A percentile compares a stretch with the other conserved stretches of the same genome.
phyloP scores from a whole-genome alignment of 495 filamentous ascomycete genomes.

The Penicillium crystallinum region DNA sequence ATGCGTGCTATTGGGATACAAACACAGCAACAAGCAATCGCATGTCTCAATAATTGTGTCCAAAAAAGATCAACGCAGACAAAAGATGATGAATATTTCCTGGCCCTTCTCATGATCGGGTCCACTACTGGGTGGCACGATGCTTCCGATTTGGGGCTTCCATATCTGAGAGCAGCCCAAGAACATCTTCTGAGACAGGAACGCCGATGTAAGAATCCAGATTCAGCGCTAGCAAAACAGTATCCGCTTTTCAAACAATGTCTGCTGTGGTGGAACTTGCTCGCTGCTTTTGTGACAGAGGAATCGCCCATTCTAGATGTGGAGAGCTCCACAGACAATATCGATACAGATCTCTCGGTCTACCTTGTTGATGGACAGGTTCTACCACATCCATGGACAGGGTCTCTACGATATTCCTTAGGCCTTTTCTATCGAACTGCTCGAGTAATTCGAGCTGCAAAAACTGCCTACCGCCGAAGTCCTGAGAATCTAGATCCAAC shows the following conservation, averaged over 20 bases:
- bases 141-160: conserved; percentile 17
- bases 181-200: conserved; percentile 18
- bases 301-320: conserved; percentile 18
- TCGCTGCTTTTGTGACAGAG: conserved; percentile 23
- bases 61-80: conserved; percentile 12
- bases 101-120: conserved; percentile 23
- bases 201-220: conserved; percentile 11
- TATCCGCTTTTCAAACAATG: conserved; percentile 24
- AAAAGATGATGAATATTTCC: conserved; percentile 23
- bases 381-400: conserved; percentile 24
- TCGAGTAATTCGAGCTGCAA: conserved; percentile 15
- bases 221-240: conserved; percentile 21
- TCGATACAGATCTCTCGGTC: conserved; percentile 14
- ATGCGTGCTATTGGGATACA: conserved; percentile 23
- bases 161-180: conserved; percentile 22
- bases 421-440: conserved; percentile 20
- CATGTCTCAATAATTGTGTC: conserved; percentile 16
- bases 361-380: conserved; percentile 22
- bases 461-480: conserved; percentile 11
- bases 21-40: conserved; percentile 24
- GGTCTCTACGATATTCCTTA: conserved; percentile 18
- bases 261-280: conserved; percentile 22
- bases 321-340: conserved; percentile 13
- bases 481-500: conserved; percentile 8
- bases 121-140: conserved; percentile 22